Percentiles rank a stretch among this genome's conserved stretches.
Evolutionary conservation across 495 filamentous ascomycete species (phyloP).

Genomic region (Jackrogersella minutella): DNA sequence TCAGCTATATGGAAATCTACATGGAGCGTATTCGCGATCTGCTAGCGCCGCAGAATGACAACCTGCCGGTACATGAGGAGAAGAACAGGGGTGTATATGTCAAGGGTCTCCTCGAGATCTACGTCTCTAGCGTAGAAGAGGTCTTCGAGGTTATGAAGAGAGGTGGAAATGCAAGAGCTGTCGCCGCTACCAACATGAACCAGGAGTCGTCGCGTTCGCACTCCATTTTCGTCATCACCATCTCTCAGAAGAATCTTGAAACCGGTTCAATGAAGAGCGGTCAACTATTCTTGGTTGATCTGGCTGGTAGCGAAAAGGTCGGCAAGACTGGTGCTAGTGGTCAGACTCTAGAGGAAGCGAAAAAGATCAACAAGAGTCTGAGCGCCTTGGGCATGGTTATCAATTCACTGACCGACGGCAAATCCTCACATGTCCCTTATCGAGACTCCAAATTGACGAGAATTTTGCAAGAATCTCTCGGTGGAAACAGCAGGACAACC

Average conservation of each 20-base stretch:
- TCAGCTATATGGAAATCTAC: constrained; percentile 99
- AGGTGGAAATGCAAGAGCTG: constrained; percentile 85
- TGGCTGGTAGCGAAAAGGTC: constrained; percentile 97
- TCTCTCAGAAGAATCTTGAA: constrained; percentile 97
- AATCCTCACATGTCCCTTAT: constrained; percentile 97
- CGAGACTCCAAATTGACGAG: constrained; percentile 97
- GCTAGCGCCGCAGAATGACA: constrained; percentile 90
- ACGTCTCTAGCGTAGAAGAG: constrained; percentile 93
- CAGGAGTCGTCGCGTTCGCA: constrained; percentile 98
- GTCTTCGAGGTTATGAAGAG: constrained; percentile 97
- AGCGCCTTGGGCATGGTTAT: constrained; percentile 99
- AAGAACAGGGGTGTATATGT: constrained; percentile 97
- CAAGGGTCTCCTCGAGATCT: constrained; percentile 92
- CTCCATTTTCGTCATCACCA: constrained; percentile 96
- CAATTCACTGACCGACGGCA: constrained; percentile 95
- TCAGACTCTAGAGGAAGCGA: constrained; percentile 96
- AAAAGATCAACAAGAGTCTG: constrained; percentile 99
- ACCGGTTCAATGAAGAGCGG: constrained; percentile 96
- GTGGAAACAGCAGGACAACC: constrained; percentile 96
- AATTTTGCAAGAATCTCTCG: constrained; percentile 94
- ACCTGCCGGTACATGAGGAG: constrained; percentile 95
- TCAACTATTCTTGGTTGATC: constrained; percentile 94
- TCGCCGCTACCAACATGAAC: constrained; percentile 99
- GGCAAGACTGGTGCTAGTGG: constrained; percentile 98
- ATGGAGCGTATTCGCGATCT: constrained; percentile 99